Conservation (phyloP, 2,329 filamentous ascomycete species). For the Knoxdaviesia proteae region DNA sequence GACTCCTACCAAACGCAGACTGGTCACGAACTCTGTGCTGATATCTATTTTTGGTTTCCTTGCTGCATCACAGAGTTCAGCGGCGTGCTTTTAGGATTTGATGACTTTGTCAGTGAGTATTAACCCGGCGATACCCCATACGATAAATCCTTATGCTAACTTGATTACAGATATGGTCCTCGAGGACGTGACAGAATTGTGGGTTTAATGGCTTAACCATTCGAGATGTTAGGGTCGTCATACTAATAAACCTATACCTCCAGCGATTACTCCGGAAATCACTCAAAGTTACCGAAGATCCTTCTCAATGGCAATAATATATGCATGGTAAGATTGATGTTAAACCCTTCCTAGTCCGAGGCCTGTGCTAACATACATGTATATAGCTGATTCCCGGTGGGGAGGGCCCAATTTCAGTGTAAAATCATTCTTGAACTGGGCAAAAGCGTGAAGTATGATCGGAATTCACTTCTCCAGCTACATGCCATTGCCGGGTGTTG, state of each 20-base stretch:
- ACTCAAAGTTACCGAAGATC: constrained; percentile 83
- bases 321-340: constrained; percentile 62
- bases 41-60: neutral
- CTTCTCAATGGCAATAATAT: constrained; percentile 95
- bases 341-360: neutral
- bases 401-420: constrained; percentile 36
- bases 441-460: too few relatives aligned
- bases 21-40: constrained; percentile 1
- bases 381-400: constrained; percentile 55
- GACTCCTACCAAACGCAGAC: constrained; percentile 1
- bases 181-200: constrained; percentile 95
- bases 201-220: constrained; percentile 12
- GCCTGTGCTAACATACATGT: constrained; percentile 6
- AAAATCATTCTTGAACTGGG: too few relatives aligned
- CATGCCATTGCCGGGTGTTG: too few relatives aligned
- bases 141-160: neutral
- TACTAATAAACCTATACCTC: neutral
- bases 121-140: neutral
- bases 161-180: constrained; percentile 70
- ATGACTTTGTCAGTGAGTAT: constrained; percentile 97
- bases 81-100: constrained; percentile 83
- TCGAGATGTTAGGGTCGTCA: neutral
- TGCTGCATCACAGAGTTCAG: constrained; percentile 52
- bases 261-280: constrained; percentile 77
- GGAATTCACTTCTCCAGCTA: too few relatives aligned